Evolutionary conservation across 2,329 filamentous ascomycete genomes (phyloP).

Genomic region (Cercospora zeina): DNA sequence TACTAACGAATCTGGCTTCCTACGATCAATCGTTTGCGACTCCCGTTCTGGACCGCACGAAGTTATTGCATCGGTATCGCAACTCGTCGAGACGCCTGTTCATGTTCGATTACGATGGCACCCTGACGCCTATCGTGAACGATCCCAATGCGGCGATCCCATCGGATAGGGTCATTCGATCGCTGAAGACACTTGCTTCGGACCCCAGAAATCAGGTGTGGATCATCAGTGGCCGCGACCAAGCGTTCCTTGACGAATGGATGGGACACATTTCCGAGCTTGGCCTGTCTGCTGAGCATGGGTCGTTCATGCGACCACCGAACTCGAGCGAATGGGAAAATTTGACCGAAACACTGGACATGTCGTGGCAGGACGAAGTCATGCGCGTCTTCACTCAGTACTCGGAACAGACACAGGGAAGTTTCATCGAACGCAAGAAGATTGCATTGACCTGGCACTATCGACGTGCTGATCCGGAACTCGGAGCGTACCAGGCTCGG

Average conservation of each 20-base stretch:
- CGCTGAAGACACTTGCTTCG: constrained; percentile 73
- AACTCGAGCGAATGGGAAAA: constrained; percentile 80
- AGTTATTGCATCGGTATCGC: constrained; percentile 72
- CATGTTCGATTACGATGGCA: constrained; percentile 99
- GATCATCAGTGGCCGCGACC: constrained; percentile 95
- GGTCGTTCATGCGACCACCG: constrained; percentile 88
- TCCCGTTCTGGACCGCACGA: constrained; percentile 73
- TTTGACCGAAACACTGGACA: constrained; percentile 79
- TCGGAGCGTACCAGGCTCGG: constrained; percentile 72
- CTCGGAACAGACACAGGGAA: constrained; percentile 84
- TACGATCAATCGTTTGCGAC: constrained; percentile 75
- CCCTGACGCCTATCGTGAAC: constrained; percentile 89
- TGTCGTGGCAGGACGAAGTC: constrained; percentile 89
- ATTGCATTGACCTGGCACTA: constrained; percentile 98
- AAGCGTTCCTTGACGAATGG: constrained; percentile 85
- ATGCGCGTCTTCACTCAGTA: constrained; percentile 82
- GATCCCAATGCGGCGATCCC: constrained; percentile 88
- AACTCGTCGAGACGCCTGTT: constrained; percentile 77
- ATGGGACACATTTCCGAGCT: constrained; percentile 87
- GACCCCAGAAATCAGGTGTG: constrained; percentile 88
- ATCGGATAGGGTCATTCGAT: constrained; percentile 76
- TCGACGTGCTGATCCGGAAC: constrained; percentile 82
- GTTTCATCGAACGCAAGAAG: constrained; percentile 90
- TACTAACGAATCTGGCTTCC: constrained; percentile 76
- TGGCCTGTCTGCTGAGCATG: constrained; percentile 95